These are phyloP conservation scores for Tolypocladium album DNA, from an alignment of 2,329 filamentous ascomycete species.

Conservation along the genomic window DNA sequence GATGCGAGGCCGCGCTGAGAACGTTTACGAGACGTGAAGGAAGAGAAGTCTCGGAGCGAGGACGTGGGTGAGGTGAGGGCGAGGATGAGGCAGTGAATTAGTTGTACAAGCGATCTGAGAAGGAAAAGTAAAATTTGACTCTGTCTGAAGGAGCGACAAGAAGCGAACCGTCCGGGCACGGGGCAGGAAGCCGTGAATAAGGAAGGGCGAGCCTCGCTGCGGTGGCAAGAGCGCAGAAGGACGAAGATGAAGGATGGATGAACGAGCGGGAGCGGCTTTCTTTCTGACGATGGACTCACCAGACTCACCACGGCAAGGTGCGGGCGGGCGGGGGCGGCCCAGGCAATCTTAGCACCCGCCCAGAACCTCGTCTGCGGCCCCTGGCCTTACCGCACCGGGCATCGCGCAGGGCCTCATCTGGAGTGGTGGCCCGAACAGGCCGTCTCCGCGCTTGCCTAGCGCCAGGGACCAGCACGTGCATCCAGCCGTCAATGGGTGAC, in stretches of 20 bases:
- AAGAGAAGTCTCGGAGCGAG: constrained; percentile 1
- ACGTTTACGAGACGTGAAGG: not conserved
- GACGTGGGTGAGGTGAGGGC: not conserved
- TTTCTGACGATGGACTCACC: not conserved
- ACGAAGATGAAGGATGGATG: not conserved
- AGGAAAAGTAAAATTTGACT: not conserved
- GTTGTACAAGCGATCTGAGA: not conserved
- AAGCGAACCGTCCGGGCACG: constrained; percentile 5
- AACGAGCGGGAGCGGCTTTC: not conserved
- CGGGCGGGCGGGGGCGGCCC: not conserved
- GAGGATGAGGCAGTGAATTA: not conserved
- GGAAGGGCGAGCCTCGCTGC: constrained; percentile 1
- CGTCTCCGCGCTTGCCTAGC: not conserved
- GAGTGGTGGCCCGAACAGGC: not conserved
- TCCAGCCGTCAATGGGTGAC: not conserved
- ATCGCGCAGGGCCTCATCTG: not conserved
- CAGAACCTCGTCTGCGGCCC: not conserved
- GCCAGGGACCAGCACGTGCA: not conserved
- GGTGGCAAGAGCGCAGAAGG: constrained; percentile 1
- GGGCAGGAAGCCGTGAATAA: not conserved
- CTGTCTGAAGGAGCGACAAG: constrained; percentile 10
- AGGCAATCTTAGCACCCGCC: not conserved
- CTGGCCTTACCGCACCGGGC: not conserved
- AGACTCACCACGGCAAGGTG: not conserved
- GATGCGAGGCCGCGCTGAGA: not conserved